Conservation (phyloP, 805 yeast species). For the Yamadazyma insecticola region DNA sequence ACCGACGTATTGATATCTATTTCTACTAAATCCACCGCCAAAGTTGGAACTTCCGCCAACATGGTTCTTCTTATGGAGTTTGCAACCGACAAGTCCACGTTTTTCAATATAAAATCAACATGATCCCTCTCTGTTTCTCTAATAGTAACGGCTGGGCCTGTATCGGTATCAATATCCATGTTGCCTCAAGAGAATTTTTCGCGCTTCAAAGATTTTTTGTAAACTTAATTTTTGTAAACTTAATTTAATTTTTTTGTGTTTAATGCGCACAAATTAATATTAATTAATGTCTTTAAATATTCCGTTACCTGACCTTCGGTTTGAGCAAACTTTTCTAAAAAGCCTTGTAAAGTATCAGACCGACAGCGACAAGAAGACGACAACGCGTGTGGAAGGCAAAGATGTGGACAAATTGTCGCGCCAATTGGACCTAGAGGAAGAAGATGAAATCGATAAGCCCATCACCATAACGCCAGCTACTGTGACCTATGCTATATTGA, state of each 20-base stretch:
- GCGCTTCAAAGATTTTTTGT: too few relatives aligned
- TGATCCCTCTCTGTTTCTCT: slow-evolving; percentile 80
- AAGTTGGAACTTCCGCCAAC: slow-evolving; percentile 94
- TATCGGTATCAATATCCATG: slow-evolving; percentile 24
- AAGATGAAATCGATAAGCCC: slow-evolving; percentile 16
- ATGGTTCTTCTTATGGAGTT: slow-evolving; percentile 88
- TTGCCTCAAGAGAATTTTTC: slow-evolving; percentile 6
- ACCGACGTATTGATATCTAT: slow-evolving; percentile 91
- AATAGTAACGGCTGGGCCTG: slow-evolving; percentile 81
- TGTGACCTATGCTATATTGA: slow-evolving; percentile 44
- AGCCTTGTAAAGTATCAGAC: slow-evolving; percentile 19
- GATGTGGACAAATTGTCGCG: too few relatives aligned
- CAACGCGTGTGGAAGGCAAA: too few relatives aligned
- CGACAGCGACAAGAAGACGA: slow-evolving; percentile 2
- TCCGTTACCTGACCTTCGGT: slow-evolving; percentile 59
- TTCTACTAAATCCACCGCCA: slow-evolving; percentile 95
- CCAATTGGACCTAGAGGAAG: slow-evolving; percentile 14
- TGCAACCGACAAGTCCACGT: slow-evolving; percentile 86
- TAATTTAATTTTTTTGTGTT: too few relatives aligned
- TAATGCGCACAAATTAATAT: too few relatives aligned
- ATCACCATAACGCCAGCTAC: slow-evolving; percentile 39
- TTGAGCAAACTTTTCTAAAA: slow-evolving; percentile 54
- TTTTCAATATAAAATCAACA: slow-evolving; percentile 84
- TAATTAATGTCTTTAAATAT: too few relatives aligned
- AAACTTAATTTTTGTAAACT: too few relatives aligned